Percentiles rank a stretch among this genome's conserved stretches.
These are phyloP conservation scores for Cyclotella baltica DNA, from an alignment of 108 stramenopile species.

Conservation along the genomic window DNA sequence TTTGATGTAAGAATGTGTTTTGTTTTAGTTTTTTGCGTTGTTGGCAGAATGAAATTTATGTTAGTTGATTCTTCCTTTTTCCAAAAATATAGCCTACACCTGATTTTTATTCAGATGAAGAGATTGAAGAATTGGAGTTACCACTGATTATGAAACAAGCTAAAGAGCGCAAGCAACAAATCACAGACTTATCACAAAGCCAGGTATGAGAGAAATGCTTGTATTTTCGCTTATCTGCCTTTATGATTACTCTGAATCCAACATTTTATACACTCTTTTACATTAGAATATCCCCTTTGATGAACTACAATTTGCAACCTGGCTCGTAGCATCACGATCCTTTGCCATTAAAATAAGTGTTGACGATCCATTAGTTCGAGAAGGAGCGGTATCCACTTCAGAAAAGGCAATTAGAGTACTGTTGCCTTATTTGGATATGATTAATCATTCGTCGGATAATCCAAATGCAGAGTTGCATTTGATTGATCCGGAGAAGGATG, in stretches of 20 bases:
- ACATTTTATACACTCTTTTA: background rate
- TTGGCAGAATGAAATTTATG: constrained; percentile 11
- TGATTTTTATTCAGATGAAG: constrained; percentile 66
- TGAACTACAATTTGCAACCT: constrained; percentile 75
- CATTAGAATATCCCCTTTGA: constrained; percentile 43
- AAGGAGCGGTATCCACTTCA: constrained; percentile 44
- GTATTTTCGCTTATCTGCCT: too few relatives aligned
- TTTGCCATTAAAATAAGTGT: constrained; percentile 55
- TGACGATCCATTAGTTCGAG: constrained; percentile 54
- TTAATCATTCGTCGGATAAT: constrained; percentile 67
- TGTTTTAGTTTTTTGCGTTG: constrained; percentile 29
- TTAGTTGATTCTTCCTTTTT: background rate
- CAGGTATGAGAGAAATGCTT: constrained; percentile 19
- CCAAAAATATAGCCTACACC: constrained; percentile 54
- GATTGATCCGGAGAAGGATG: constrained; percentile 81
- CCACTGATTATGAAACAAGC: constrained; percentile 59
- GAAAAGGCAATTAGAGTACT: constrained; percentile 62
- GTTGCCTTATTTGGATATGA: constrained; percentile 74
- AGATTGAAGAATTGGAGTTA: constrained; percentile 66
- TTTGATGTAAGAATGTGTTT: constrained; percentile 58
- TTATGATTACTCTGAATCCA: background rate
- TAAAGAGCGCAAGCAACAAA: constrained; percentile 47
- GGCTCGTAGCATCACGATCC: constrained; percentile 63
- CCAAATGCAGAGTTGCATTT: constrained; percentile 66
- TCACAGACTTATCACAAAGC: constrained; percentile 37